Evolutionary conservation across 163 green algal genomes (phyloP).

Genomic region (Chlamydomonas reinhardtii): DNA sequence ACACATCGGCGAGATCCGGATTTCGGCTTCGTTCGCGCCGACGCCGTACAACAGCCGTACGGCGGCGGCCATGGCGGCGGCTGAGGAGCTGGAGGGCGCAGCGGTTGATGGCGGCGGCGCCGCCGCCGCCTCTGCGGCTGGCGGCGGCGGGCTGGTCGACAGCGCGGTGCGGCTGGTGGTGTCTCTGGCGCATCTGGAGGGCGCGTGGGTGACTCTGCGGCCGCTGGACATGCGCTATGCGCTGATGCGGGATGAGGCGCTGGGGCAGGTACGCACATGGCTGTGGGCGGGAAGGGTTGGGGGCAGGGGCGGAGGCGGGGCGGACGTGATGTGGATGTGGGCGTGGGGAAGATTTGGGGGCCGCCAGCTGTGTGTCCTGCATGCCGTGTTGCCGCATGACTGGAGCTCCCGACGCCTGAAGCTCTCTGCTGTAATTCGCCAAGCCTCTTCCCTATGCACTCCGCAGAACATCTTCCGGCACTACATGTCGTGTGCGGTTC

Average conservation of each 20-base stretch:
- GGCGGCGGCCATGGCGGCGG: background rate
- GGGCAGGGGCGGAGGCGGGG: too few relatives aligned
- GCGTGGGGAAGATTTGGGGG: too few relatives aligned
- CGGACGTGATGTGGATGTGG: too few relatives aligned
- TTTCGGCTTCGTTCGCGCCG: conserved; percentile 38
- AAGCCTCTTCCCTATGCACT: too few relatives aligned
- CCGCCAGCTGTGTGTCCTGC: too few relatives aligned
- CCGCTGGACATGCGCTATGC: conserved; percentile 72
- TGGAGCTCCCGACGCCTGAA: too few relatives aligned
- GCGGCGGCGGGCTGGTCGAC: conserved; percentile 31
- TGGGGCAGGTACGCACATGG: conserved; percentile 65
- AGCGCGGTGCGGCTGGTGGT: conserved; percentile 71
- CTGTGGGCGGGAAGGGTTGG: background rate
- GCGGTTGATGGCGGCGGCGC: background rate
- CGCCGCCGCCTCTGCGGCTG: background rate
- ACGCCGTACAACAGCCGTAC: background rate
- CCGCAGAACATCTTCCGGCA: conserved; percentile 61
- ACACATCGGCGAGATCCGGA: conserved; percentile 41
- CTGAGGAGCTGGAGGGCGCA: too few relatives aligned
- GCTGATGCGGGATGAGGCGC: conserved; percentile 70
- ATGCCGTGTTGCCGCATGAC: too few relatives aligned
- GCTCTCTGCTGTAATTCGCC: background rate
- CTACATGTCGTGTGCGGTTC: conserved; percentile 77
- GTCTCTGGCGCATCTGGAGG: conserved; percentile 83
- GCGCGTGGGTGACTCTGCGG: conserved; percentile 73